Conservation (phyloP, 106 monocot species). For the Acanthochlamys bracteata region DNA sequence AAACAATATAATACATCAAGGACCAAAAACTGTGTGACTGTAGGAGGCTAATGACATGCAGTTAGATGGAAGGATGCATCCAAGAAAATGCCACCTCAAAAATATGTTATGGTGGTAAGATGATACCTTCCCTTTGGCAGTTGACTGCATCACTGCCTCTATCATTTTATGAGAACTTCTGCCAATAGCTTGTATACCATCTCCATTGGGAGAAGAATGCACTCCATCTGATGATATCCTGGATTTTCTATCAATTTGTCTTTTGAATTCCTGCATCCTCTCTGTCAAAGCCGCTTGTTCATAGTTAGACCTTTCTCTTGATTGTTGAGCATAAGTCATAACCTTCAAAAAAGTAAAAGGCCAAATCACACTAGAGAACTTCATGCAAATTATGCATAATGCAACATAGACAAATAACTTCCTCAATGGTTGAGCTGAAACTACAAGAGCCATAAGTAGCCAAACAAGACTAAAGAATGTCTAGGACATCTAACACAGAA, state of each 20-base stretch:
- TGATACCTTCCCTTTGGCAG: constrained; percentile 78
- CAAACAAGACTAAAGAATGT: too few species aligned
- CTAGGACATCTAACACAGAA: too few species aligned
- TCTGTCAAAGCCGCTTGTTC: constrained; percentile 79
- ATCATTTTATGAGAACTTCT: constrained; percentile 99
- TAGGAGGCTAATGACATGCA: too few species aligned
- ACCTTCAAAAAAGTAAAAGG: constrained; percentile 40
- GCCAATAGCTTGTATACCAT: constrained; percentile 97
- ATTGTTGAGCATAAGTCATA: constrained; percentile 96
- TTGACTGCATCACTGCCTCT: constrained; percentile 93
- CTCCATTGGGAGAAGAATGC: constrained; percentile 69
- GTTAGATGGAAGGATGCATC: too few species aligned
- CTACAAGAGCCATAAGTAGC: too few species aligned
- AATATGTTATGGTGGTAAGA: neutral
- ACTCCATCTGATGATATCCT: constrained; percentile 59
- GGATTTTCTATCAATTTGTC: constrained; percentile 85
- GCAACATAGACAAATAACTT: neutral
- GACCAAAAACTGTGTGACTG: too few species aligned
- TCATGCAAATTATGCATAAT: neutral
- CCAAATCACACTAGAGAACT: neutral
- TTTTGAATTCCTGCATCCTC: constrained; percentile 98
- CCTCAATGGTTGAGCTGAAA: too few species aligned
- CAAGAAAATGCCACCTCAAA: neutral
- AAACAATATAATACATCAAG: too few species aligned
- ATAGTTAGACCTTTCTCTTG: constrained; percentile 93